These are phyloP conservation scores for Miamiensis avidus DNA, from an alignment of 169 alveolate species.

Conservation along the genomic window DNA sequence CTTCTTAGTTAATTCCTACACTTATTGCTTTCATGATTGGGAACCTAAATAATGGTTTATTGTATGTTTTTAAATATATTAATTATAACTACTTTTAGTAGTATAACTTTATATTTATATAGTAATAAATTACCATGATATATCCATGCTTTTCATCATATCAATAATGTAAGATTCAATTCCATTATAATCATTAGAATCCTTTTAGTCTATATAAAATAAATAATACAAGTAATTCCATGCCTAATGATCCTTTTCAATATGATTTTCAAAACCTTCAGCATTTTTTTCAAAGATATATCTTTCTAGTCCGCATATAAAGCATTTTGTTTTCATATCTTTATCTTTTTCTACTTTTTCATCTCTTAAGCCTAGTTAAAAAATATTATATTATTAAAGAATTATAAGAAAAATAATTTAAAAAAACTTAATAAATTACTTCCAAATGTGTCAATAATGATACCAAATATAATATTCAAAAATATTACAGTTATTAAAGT, in stretches of 20 bases:
- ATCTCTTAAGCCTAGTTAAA: conserved; percentile 65
- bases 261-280: conserved; percentile 35
- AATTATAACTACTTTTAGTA: no score
- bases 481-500: conserved; percentile 26
- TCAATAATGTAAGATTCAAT: neutral
- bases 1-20: neutral
- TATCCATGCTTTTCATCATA: neutral
- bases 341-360: conserved; percentile 35
- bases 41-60: no score
- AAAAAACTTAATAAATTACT: no score
- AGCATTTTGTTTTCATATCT: conserved; percentile 47
- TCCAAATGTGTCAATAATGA: conserved; percentile 73
- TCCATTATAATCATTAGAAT: conserved; percentile 16
- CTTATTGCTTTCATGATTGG: conserved; percentile 10
- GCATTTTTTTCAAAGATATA: conserved; percentile 37
- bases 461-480: conserved; percentile 58
- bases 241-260: conserved; percentile 30
- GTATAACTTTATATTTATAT: no score
- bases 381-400: no score
- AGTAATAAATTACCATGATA: no score
- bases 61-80: no score
- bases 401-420: no score
- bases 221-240: conserved; percentile 18
- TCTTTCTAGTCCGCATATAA: conserved; percentile 50
- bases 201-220: neutral